Percentiles rank a stretch among this genome's conserved stretches.
phyloP scores from a whole-genome alignment of 2,329 filamentous ascomycete species.

The Anthostomella pinea region DNA sequence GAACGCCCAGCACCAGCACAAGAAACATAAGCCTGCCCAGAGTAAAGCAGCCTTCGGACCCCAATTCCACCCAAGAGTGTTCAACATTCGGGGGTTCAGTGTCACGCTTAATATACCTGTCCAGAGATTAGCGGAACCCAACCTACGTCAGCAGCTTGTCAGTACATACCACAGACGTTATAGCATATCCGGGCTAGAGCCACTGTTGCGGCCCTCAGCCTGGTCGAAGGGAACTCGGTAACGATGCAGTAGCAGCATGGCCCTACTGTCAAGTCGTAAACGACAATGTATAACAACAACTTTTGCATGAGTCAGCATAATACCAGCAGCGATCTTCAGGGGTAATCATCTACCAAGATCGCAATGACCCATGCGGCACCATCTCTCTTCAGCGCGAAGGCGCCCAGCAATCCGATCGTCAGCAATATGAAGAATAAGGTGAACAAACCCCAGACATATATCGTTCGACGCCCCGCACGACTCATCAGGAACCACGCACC shows the following conservation, averaged over 20 bases:
- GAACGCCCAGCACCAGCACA: slow-evolving; percentile 12
- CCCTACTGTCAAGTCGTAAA: slow-evolving; percentile 10
- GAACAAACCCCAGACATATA: slow-evolving; percentile 10
- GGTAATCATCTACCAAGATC: slow-evolving; percentile 4
- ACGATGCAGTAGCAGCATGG: slow-evolving; percentile 13
- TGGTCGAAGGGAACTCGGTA: slow-evolving; percentile 10
- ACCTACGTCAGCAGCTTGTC: not conserved
- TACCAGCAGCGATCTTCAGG: not conserved
- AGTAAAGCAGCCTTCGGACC: slow-evolving; percentile 8
- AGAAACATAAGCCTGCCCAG: slow-evolving; percentile 8
- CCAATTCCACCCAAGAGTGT: slow-evolving; percentile 7
- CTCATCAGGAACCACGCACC: slow-evolving; percentile 11
- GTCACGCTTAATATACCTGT: slow-evolving; percentile 11
- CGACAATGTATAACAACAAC: slow-evolving; percentile 8
- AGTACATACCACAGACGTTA: slow-evolving; percentile 8
- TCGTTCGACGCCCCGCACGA: slow-evolving; percentile 7
- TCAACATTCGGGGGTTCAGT: slow-evolving; percentile 11
- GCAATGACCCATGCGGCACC: slow-evolving; percentile 6
- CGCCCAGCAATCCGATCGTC: slow-evolving; percentile 7
- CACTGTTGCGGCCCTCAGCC: slow-evolving; percentile 10
- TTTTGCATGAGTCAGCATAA: slow-evolving; percentile 1
- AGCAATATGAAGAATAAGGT: slow-evolving; percentile 4
- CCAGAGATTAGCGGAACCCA: not conserved
- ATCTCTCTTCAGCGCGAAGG: not conserved
- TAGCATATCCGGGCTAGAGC: slow-evolving; percentile 12